Conservation (phyloP, 2,329 filamentous ascomycete species). For the Hypoxylon sp. region DNA sequence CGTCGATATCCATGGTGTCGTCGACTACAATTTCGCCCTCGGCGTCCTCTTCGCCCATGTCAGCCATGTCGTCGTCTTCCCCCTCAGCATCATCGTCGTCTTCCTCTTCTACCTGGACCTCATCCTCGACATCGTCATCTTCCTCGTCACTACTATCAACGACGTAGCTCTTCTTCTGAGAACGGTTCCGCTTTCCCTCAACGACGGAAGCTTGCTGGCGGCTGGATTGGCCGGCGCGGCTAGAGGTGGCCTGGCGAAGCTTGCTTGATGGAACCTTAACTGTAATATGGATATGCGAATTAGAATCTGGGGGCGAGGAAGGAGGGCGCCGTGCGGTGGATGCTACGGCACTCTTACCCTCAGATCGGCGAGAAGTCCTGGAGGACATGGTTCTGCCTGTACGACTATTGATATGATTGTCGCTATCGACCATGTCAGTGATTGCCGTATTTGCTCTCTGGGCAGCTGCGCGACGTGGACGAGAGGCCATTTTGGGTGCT, state of each 20-base stretch:
- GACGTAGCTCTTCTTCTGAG: conserved; percentile 71
- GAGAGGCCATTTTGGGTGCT: conserved; percentile 49
- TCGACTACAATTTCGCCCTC: conserved; percentile 54
- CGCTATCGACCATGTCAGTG: conserved; percentile 66
- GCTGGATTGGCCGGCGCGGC: conserved; percentile 52
- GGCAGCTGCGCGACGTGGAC: conserved; percentile 60
- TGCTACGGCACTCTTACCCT: conserved; percentile 60
- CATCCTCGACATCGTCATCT: conserved; percentile 58
- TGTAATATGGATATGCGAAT: conserved; percentile 64
- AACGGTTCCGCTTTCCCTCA: conserved; percentile 66
- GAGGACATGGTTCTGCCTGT: conserved; percentile 63
- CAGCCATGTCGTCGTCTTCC: conserved; percentile 57
- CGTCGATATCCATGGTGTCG: conserved; percentile 59
- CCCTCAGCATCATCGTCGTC: conserved; percentile 55
- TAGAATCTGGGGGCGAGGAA: conserved; percentile 59
- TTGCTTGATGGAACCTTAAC: conserved; percentile 67
- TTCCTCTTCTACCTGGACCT: conserved; percentile 55
- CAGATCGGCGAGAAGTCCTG: conserved; percentile 63
- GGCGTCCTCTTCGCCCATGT: conserved; percentile 55
- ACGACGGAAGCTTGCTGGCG: conserved; percentile 54
- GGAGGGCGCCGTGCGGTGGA: conserved; percentile 60
- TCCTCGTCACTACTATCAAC: conserved; percentile 65
- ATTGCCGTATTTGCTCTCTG: conserved; percentile 61
- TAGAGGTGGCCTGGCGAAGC: conserved; percentile 64
- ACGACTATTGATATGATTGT: conserved; percentile 55